Percentiles rank a stretch among this genome's conserved stretches.
Conservation (phyloP, 2,329 filamentous ascomycete genomes). For the Juglanconis oblonga region DNA sequence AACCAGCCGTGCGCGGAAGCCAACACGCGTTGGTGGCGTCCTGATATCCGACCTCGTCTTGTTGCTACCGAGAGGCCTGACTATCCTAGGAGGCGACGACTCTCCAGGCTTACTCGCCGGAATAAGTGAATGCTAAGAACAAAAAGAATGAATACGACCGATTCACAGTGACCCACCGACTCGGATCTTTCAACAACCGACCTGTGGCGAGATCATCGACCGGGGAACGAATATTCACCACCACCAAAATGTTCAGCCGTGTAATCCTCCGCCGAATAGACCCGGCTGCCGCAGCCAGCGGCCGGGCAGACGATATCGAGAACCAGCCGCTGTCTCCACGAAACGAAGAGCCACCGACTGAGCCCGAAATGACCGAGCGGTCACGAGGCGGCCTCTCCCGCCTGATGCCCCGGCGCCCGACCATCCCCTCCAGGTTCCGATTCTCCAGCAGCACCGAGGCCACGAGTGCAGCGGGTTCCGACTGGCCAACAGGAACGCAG, state of each 20-base stretch:
- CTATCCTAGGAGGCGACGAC: neutral
- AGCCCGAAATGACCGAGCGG: slow-evolving; percentile 28
- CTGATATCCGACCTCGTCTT: neutral
- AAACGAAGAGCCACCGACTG: neutral
- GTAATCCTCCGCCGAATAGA: slow-evolving; percentile 14
- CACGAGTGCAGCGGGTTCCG: slow-evolving; percentile 13
- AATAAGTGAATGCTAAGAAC: neutral
- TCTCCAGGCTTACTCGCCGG: neutral
- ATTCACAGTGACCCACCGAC: slow-evolving; percentile 1
- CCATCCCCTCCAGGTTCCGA: slow-evolving; percentile 24
- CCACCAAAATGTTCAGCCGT: slow-evolving; percentile 17
- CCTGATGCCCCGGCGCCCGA: slow-evolving; percentile 22
- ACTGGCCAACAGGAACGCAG: slow-evolving; percentile 8
- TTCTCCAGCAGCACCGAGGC: slow-evolving; percentile 24
- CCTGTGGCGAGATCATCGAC: neutral
- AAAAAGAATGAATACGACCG: slow-evolving; percentile 5
- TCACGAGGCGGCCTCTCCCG: slow-evolving; percentile 22
- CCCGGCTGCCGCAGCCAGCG: slow-evolving; percentile 7
- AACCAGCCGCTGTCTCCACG: slow-evolving; percentile 15
- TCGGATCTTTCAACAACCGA: slow-evolving; percentile 5
- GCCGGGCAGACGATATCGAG: slow-evolving; percentile 13
- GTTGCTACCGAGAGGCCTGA: neutral
- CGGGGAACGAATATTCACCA: neutral
- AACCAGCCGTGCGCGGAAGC: neutral
- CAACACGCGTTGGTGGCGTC: neutral